Conservation (phyloP, 2,329 filamentous ascomycete genomes). For the Pezicula rhizophila region DNA sequence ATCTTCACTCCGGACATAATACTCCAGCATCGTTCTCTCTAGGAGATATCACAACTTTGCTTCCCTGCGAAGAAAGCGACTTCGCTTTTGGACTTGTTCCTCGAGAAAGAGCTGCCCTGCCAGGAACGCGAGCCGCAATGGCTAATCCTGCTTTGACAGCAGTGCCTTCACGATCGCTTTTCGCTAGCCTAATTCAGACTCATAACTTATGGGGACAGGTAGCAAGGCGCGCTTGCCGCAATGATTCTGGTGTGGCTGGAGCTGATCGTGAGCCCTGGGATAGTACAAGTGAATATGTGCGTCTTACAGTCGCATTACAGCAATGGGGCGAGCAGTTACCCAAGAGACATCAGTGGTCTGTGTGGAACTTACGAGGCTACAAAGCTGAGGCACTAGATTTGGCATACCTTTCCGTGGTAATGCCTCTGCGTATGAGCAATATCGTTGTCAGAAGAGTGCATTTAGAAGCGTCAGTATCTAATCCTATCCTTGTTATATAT, state of each 20-base stretch:
- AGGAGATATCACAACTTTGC: constrained; percentile 29
- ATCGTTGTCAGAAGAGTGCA: constrained; percentile 31
- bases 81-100: constrained; percentile 31
- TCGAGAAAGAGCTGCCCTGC: constrained; percentile 25
- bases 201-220: constrained; percentile 33
- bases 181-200: constrained; percentile 32
- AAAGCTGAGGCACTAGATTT: constrained; percentile 30
- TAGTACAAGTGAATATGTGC: constrained; percentile 20
- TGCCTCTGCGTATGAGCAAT: constrained; percentile 31
- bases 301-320: constrained; percentile 15
- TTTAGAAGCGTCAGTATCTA: constrained; percentile 15
- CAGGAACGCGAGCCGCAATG: constrained; percentile 26
- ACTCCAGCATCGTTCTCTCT: constrained; percentile 29
- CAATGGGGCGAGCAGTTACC: constrained; percentile 28
- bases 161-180: constrained; percentile 26
- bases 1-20: constrained; percentile 30
- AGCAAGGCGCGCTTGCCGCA: constrained; percentile 24
- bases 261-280: constrained; percentile 20
- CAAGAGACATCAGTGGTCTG: constrained; percentile 27
- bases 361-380: constrained; percentile 32
- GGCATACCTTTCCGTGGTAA: constrained; percentile 30
- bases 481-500: constrained; percentile 3
- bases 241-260: constrained; percentile 2
- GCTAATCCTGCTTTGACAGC: constrained; percentile 20
- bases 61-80: constrained; percentile 32